These are phyloP conservation scores for Ashbya aceris DNA, from an alignment of 1,139 yeast species.

Conservation along the genomic window DNA sequence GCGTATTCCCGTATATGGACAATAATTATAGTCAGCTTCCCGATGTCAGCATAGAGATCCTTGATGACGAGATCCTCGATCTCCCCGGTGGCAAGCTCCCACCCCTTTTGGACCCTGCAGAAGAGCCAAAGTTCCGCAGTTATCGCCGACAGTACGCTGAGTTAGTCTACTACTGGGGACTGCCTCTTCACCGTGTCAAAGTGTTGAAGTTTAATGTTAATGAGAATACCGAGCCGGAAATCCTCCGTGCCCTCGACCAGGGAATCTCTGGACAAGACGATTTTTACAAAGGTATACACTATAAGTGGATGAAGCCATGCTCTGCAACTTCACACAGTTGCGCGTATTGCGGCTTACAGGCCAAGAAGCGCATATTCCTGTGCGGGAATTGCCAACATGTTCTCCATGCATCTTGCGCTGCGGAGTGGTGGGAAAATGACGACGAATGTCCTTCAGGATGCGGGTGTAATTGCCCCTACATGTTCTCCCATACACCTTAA, in stretches of 20 bases:
- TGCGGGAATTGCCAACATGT: slow-evolving; percentile 75
- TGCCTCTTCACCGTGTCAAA: slow-evolving; percentile 68
- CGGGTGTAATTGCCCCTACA: slow-evolving; percentile 62
- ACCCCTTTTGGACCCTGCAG: slow-evolving; percentile 41
- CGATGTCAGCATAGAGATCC: slow-evolving; percentile 42
- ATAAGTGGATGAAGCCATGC: slow-evolving; percentile 23
- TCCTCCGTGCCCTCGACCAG: slow-evolving; percentile 8
- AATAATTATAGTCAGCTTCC: slow-evolving; percentile 26
- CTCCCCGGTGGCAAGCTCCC: slow-evolving; percentile 39
- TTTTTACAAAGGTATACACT: slow-evolving; percentile 19
- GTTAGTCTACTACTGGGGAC: slow-evolving; percentile 75
- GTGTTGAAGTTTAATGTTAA: slow-evolving; percentile 64
- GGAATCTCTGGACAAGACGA: slow-evolving; percentile 7
- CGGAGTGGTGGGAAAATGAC: slow-evolving; percentile 64
- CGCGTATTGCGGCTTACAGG: slow-evolving; percentile 53
- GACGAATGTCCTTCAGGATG: slow-evolving; percentile 83
- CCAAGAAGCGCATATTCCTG: slow-evolving; percentile 51
- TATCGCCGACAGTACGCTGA: slow-evolving; percentile 73
- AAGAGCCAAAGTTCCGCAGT: slow-evolving; percentile 36
- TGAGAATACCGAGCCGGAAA: slow-evolving; percentile 18
- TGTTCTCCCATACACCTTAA: slow-evolving; percentile 11
- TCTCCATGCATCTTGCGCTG: slow-evolving; percentile 69
- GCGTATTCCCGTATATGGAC: slow-evolving; percentile 2
- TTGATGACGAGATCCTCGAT: slow-evolving; percentile 49
- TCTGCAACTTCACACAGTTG: slow-evolving; percentile 37